phyloP scores from a whole-genome alignment of 495 filamentous ascomycete genomes.

The Copromyces sp. region DNA sequence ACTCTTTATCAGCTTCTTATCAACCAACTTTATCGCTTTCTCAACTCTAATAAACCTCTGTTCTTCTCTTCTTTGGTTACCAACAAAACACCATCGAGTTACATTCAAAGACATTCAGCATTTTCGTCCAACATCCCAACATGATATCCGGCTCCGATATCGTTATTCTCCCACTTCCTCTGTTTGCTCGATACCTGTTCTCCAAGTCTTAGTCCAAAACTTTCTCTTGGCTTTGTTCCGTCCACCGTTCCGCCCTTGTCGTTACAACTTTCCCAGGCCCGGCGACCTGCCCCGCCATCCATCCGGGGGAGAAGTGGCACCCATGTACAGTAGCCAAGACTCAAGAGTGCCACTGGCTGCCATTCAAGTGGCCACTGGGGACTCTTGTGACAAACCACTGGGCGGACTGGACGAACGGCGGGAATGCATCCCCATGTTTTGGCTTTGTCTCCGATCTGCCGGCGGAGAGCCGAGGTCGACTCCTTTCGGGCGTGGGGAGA shows the following conservation, averaged over 20 bases:
- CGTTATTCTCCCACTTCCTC: neutral
- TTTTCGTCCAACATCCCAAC: neutral
- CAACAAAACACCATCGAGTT: neutral
- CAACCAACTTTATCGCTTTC: neutral
- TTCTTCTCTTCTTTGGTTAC: neutral
- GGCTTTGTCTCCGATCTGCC: conserved; percentile 22
- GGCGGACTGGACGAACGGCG: neutral
- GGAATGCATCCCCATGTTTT: neutral
- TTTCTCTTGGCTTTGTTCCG: neutral
- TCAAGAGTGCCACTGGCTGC: neutral
- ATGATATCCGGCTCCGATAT: neutral
- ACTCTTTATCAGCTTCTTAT: neutral
- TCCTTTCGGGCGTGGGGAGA: conserved; percentile 7
- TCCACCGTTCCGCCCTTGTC: neutral
- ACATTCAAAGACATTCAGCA: neutral
- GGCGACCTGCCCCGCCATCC: neutral
- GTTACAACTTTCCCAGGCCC: neutral
- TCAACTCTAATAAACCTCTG: neutral
- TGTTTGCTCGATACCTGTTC: neutral
- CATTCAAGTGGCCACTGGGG: neutral
- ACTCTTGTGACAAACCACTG: neutral
- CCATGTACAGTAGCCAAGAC: neutral
- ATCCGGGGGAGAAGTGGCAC: neutral
- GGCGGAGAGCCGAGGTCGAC: conserved; percentile 25
- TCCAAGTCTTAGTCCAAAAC: neutral